Evolutionary conservation across 441 rosid species (phyloP).

Genomic region (Isatis lusitanica): DNA sequence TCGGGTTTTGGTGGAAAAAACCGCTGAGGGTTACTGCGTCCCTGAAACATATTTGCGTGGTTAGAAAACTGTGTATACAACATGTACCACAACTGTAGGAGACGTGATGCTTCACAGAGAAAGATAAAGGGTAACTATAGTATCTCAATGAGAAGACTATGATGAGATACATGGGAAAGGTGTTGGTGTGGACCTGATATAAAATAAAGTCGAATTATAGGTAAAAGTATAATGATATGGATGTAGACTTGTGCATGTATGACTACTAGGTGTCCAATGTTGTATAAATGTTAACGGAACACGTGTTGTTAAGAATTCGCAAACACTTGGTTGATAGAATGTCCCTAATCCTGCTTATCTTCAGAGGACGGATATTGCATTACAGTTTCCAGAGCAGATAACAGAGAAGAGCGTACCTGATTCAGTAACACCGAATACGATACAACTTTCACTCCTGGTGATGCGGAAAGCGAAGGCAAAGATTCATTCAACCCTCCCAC

Average conservation of each 20-base stretch:
- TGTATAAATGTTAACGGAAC: constrained; percentile 5
- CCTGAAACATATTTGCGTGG: constrained; percentile 60
- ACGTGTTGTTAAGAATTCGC: not conserved
- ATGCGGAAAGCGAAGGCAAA: constrained; percentile 79
- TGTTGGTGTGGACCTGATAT: not conserved
- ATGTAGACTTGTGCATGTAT: constrained; percentile 13
- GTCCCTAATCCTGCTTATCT: not conserved
- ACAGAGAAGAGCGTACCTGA: constrained; percentile 57
- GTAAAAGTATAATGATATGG: not conserved
- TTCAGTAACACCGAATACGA: constrained; percentile 75
- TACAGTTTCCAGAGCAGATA: not conserved
- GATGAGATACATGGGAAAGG: not conserved
- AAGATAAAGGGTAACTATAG: not conserved
- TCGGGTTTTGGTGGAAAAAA: constrained; percentile 86
- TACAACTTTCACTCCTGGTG: constrained; percentile 70
- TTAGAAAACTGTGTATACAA: constrained; percentile 28
- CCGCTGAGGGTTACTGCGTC: constrained; percentile 77
- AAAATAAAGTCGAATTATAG: not conserved
- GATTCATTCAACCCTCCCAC: constrained; percentile 91
- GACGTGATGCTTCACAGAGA: not conserved
- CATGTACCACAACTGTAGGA: constrained; percentile 1
- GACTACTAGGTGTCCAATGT: constrained; percentile 1
- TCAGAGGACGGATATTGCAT: not conserved
- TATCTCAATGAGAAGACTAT: not conserved
- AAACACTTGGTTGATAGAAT: constrained; percentile 5